phyloP scores from a whole-genome alignment of 2,329 filamentous ascomycete species.

The Pseudopyricularia javanii region DNA sequence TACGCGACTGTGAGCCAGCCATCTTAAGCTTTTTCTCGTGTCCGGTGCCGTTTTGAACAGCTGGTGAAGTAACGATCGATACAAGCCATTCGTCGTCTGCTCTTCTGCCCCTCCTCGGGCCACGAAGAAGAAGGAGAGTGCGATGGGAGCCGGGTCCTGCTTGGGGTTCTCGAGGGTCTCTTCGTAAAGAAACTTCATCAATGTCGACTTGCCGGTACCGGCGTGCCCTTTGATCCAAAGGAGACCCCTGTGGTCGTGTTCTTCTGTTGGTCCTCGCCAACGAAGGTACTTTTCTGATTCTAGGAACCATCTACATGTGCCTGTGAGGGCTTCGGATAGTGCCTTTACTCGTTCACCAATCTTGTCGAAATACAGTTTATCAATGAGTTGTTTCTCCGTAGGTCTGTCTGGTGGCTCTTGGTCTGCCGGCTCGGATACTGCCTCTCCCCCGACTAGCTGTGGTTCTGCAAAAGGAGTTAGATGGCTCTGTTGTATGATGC shows the following conservation, averaged over 20 bases:
- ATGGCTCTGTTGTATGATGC: too few species aligned
- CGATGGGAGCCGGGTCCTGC: background rate
- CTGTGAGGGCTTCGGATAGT: background rate
- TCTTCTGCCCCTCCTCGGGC: constrained; percentile 28
- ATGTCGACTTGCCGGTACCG: constrained; percentile 26
- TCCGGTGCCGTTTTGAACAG: constrained; percentile 8
- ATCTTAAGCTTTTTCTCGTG: constrained; percentile 17
- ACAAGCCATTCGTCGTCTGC: constrained; percentile 29
- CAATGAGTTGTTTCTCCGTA: background rate
- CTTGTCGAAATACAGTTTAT: background rate
- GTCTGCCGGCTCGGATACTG: too few species aligned
- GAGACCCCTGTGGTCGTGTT: constrained; percentile 19
- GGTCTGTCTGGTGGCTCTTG: too few species aligned
- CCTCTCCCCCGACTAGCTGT: too few species aligned
- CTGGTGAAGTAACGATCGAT: constrained; percentile 28
- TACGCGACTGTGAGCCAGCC: background rate
- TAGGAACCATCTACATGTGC: constrained; percentile 9
- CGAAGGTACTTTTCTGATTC: constrained; percentile 12
- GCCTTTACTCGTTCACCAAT: background rate
- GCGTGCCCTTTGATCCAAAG: constrained; percentile 31
- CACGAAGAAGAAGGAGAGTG: constrained; percentile 33
- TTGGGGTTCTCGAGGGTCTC: constrained; percentile 4
- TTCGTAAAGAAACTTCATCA: constrained; percentile 25
- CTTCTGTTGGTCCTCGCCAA: constrained; percentile 16
- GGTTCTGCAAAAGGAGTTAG: too few species aligned